Base-by-base conservation (phyloP, 768 basidiomycete genomes). In the Suillus ampliporus region DNA sequence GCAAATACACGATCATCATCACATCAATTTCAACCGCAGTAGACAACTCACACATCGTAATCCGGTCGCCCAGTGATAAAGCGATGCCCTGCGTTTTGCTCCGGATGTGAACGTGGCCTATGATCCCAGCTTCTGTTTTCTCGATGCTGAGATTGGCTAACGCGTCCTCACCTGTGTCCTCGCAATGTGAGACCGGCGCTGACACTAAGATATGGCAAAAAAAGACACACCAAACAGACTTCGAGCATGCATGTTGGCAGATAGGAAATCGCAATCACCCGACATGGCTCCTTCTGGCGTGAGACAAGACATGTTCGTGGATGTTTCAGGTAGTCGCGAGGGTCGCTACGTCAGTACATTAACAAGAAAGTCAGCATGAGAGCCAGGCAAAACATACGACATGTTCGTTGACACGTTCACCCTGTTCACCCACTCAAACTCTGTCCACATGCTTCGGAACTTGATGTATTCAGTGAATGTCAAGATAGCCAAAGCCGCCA, bases 351-450 rank as follows among this genome's bases (percentile, higher is more conserved):
- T 10, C n/a, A n/a, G 28, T 43, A 50, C 61, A 21, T 53, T 28
- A 52, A 47, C 35, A 2, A 19, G 10, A n/a, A 17, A 41, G 38
- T 38, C 47, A 47, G 57, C 6, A 60, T 63, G 56, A 61, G 43
- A 63, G 28, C 13, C 10, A 37, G 21, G n/a, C n/a, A 37, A 19
- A 35, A 86, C 92, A 69, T 78, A 93, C 91, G 89, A 85, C 76
- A 96, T 86, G 26, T 86, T 77, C 51, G 89, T 92, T 67, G 89
- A 89, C 60, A 98, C 93, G 72, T 98, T 98, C 60, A 99, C 97
- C 69, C 96, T 86, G 79, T 99, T 99, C 84, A 99, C 97, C 97
- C 97, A 99, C 76, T 99, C 97, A 71, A 99, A 99, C 76, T 99
- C 97, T 31, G 96, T 99, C 97, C 97, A 97, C 95, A 97, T 97